phyloP scores from a whole-genome alignment of 2,329 filamentous ascomycete species.

The Fusarium sp. region DNA sequence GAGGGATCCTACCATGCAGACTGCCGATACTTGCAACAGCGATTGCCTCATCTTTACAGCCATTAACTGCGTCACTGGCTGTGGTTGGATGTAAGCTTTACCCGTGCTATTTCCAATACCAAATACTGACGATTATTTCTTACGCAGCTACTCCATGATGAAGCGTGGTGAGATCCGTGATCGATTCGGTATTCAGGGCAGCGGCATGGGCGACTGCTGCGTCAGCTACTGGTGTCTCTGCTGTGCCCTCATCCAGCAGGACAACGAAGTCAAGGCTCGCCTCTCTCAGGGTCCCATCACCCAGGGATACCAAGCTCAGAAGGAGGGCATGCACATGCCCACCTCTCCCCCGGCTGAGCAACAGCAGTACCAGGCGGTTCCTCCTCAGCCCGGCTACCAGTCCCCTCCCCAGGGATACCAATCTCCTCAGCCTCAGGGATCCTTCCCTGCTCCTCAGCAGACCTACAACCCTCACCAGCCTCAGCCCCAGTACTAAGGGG shows the following conservation, averaged over 20 bases:
- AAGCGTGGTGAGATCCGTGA: conserved; percentile 67
- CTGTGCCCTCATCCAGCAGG: conserved; percentile 69
- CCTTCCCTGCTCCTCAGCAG: conserved; percentile 40
- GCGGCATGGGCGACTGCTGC: conserved; percentile 62
- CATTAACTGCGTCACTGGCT: conserved; percentile 55
- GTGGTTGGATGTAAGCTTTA: conserved; percentile 60
- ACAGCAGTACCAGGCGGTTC: conserved; percentile 22
- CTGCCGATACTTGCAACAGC: conserved; percentile 54
- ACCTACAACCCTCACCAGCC: conserved; percentile 43
- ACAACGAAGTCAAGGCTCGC: conserved; percentile 62
- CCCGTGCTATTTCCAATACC: too few relatives aligned
- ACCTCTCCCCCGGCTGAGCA: conserved; percentile 33
- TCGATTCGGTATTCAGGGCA: conserved; percentile 65
- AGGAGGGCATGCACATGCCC: conserved; percentile 54
- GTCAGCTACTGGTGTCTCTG: conserved; percentile 67
- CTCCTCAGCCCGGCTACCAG: conserved; percentile 31
- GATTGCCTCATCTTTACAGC: conserved; percentile 57
- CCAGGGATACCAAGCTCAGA: conserved; percentile 54
- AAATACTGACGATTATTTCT: conserved; percentile 6
- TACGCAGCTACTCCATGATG: conserved; percentile 59
- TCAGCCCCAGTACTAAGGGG: conserved; percentile 39
- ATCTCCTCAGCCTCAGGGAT: conserved; percentile 39
- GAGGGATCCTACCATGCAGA: conserved; percentile 56
- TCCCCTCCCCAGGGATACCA: conserved; percentile 35
- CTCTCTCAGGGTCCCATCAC: conserved; percentile 44